phyloP scores from a whole-genome alignment of 805 yeast species.

The Kluyveromyces aestuarii region DNA sequence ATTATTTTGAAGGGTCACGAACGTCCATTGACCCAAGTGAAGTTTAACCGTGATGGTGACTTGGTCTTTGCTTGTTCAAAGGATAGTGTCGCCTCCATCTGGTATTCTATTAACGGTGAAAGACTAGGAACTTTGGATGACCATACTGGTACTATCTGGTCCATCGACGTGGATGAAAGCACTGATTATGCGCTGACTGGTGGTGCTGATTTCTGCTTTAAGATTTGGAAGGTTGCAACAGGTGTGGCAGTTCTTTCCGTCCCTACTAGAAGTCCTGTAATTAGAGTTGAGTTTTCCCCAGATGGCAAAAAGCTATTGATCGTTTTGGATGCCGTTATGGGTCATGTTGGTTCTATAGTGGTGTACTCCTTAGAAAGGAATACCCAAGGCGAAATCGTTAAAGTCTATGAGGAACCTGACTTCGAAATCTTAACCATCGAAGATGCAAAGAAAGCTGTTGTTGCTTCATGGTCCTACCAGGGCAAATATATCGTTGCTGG shows the following conservation, averaged over 20 bases:
- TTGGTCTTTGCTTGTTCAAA: slow-evolving; percentile 85
- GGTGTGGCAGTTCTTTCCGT: slow-evolving; percentile 72
- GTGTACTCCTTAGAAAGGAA: slow-evolving; percentile 54
- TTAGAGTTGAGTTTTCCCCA: slow-evolving; percentile 80
- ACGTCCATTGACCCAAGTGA: slow-evolving; percentile 95
- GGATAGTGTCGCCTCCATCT: slow-evolving; percentile 80
- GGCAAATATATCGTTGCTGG: slow-evolving; percentile 74
- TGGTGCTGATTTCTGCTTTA: slow-evolving; percentile 79
- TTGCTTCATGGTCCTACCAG: slow-evolving; percentile 81
- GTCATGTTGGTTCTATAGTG: slow-evolving; percentile 66
- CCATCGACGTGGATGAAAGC: slow-evolving; percentile 73
- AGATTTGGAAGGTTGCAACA: slow-evolving; percentile 72
- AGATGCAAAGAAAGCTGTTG: slow-evolving; percentile 55
- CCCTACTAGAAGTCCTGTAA: slow-evolving; percentile 76
- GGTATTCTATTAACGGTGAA: slow-evolving; percentile 95
- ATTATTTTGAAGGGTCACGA: slow-evolving; percentile 84
- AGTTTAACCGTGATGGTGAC: slow-evolving; percentile 93
- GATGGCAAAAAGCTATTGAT: slow-evolving; percentile 60
- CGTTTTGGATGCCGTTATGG: slow-evolving; percentile 89
- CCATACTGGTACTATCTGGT: slow-evolving; percentile 92
- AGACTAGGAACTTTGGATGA: slow-evolving; percentile 86
- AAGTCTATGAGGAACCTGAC: slow-evolving; percentile 43
- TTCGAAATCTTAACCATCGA: slow-evolving; percentile 52
- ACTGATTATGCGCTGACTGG: slow-evolving; percentile 76
- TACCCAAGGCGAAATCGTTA: slow-evolving; percentile 18